Conservation (phyloP, 225 moss, liverwort and hornwort genomes). For the Physcomitrellopsis africana region DNA sequence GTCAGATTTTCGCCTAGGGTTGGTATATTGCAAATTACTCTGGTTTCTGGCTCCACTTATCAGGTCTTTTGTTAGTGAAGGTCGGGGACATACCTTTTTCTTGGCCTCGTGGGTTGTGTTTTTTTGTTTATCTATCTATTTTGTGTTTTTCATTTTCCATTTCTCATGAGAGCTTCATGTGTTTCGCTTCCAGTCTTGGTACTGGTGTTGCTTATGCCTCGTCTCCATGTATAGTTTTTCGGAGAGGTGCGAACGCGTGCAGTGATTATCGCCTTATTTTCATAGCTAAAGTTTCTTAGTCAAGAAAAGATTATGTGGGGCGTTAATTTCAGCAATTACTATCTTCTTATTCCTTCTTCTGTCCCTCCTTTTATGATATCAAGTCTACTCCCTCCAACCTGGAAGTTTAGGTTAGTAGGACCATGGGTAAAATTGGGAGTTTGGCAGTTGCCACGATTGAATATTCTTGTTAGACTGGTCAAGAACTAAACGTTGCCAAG, state of each 20-base stretch:
- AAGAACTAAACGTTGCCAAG: not conserved
- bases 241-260: not conserved
- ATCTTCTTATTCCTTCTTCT: not conserved
- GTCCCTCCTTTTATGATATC: not conserved
- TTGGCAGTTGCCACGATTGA: not conserved
- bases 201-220: not conserved
- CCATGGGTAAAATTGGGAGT: not conserved
- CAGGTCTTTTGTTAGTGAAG: not conserved
- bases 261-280: not conserved
- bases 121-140: not conserved
- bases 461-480: not conserved
- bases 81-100: not conserved
- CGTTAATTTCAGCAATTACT: not conserved
- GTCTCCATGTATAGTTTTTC: not conserved
- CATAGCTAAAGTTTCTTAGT: not conserved
- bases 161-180: constrained; percentile 5
- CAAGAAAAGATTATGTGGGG: not conserved
- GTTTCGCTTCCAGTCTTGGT: not conserved
- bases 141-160: not conserved
- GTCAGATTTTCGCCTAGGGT: not conserved
- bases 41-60: constrained; percentile 2
- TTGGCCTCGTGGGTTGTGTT: constrained; percentile 1
- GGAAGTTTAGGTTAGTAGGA: no score
- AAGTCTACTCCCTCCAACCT: not conserved
- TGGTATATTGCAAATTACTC: constrained; percentile 3